phyloP scores from a whole-genome alignment of 768 basidiomycete genomes.

The Lactarius hatsudake region DNA sequence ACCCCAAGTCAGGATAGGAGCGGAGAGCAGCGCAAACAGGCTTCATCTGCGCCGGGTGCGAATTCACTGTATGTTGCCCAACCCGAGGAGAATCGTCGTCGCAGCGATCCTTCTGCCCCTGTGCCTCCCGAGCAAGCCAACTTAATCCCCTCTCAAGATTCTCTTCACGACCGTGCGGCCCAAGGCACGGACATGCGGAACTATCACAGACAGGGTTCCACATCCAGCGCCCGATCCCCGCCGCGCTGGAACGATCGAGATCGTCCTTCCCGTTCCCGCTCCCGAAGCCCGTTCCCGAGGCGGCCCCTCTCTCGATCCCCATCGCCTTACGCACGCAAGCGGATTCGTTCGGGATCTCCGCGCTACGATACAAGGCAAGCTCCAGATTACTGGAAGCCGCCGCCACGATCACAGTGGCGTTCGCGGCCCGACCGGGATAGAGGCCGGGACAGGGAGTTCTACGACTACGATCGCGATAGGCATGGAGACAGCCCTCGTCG shows the following conservation, averaged over 20 bases:
- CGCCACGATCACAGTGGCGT: background rate
- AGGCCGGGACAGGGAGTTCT: background rate
- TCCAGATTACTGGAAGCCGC: background rate
- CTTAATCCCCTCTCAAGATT: background rate
- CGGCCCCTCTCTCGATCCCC: constrained; percentile 12
- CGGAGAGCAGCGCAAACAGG: background rate
- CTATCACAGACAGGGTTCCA: constrained; percentile 4
- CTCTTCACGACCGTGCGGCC: background rate
- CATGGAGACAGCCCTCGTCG: constrained; percentile 1
- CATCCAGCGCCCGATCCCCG: constrained; percentile 7
- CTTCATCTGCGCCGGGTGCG: background rate
- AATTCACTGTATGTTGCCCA: background rate
- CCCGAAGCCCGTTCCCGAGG: background rate
- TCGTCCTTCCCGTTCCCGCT: constrained; percentile 10
- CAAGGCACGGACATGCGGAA: background rate
- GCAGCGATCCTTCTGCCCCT: background rate
- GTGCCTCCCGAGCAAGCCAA: background rate
- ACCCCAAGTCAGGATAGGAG: constrained; percentile 9
- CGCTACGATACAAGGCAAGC: constrained; percentile 1
- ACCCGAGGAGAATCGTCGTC: background rate
- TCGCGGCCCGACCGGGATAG: background rate
- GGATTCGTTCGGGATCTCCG: constrained; percentile 13
- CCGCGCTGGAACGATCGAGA: constrained; percentile 4
- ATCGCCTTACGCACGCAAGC: constrained; percentile 13
- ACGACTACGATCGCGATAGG: constrained; percentile 2